Evolutionary conservation across 2,329 filamentous ascomycete genomes (phyloP).

Genomic region (Fusarium xylarioides): DNA sequence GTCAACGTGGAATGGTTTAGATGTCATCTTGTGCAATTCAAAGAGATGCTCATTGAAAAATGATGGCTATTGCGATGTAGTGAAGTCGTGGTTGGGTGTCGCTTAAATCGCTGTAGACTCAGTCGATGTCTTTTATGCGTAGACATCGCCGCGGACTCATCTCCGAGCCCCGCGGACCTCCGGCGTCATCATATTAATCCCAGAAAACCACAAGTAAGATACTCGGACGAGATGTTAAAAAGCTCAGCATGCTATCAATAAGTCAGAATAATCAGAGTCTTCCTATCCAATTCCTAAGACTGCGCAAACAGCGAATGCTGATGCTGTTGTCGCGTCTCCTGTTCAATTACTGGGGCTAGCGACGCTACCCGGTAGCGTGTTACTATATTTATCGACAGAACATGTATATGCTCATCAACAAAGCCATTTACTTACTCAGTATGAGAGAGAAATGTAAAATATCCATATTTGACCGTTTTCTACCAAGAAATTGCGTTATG

Average conservation of each 20-base stretch:
- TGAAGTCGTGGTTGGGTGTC: background rate
- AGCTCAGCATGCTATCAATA: fast-evolving
- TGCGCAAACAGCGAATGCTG: fast-evolving
- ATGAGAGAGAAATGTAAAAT: fast-evolving
- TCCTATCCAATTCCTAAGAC: fast-evolving
- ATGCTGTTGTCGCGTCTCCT: too few species aligned
- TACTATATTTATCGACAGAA: too few species aligned
- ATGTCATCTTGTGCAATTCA: background rate
- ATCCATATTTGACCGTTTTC: fast-evolving
- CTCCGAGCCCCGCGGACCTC: background rate
- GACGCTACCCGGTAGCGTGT: background rate
- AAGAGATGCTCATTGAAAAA: fast-evolving
- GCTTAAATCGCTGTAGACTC: too few species aligned
- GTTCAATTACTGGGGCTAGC: fast-evolving
- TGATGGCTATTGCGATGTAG: fast-evolving
- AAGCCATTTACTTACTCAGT: fast-evolving
- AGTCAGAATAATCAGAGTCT: fast-evolving
- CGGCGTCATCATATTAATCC: fast-evolving
- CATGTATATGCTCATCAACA: fast-evolving
- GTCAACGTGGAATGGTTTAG: too few species aligned
- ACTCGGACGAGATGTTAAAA: fast-evolving
- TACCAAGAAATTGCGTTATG: background rate
- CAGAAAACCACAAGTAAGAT: too few species aligned
- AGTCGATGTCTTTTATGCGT: background rate
- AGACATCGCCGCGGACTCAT: background rate